Conservation (phyloP, 768 basidiomycete species). For the Trametes meyenii region DNA sequence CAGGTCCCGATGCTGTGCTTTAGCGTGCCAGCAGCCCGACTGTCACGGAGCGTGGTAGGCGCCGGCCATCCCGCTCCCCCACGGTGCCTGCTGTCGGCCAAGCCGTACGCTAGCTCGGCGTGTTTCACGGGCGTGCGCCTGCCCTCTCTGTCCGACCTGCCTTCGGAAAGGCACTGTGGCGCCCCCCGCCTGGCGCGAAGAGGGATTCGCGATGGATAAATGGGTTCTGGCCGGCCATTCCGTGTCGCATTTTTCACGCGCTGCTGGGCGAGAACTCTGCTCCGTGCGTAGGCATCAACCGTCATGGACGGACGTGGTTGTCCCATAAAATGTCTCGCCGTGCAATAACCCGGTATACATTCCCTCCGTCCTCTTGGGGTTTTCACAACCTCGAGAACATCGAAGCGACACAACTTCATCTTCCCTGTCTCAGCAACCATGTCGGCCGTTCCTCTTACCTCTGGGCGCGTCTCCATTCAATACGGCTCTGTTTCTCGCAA, state of each 20-base stretch:
- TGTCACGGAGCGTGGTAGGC: constrained; percentile 20
- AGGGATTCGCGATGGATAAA: background rate
- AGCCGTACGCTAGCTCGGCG: constrained; percentile 3
- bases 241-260: constrained; percentile 7
- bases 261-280: background rate
- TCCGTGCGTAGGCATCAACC: constrained; percentile 19
- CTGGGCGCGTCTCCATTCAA: background rate
- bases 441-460: background rate
- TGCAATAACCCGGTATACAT: background rate
- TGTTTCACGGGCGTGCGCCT: constrained; percentile 16
- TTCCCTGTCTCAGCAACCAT: background rate
- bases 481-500: constrained; percentile 8
- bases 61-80: background rate
- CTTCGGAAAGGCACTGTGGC: constrained; percentile 18
- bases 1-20: constrained; percentile 19
- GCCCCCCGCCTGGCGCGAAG: background rate
- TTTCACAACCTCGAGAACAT: too few relatives aligned
- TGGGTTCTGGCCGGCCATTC: constrained; percentile 1
- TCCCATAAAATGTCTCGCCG: constrained; percentile 1
- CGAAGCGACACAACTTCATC: background rate
- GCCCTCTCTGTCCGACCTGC: constrained; percentile 12
- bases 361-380: background rate
- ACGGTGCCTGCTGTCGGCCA: constrained; percentile 2
- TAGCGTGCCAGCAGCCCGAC: constrained; percentile 13
- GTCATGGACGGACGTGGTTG: constrained; percentile 8